Base-by-base conservation (phyloP, 2,329 filamentous ascomycete species). In the Hypoxylon sp. region DNA sequence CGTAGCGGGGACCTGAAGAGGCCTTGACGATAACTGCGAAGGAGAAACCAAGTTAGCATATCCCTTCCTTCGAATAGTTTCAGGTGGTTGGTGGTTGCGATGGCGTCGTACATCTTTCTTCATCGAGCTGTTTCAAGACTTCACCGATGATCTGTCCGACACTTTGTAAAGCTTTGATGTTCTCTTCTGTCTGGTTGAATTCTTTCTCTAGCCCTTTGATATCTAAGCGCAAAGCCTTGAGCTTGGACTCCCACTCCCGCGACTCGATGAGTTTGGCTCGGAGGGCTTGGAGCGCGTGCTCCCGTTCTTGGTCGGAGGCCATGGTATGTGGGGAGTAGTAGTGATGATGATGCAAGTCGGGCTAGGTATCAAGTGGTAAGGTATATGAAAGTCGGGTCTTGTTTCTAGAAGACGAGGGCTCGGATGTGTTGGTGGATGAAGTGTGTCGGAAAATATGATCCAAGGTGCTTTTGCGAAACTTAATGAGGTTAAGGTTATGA, bases 61-160 rank as follows among this genome's bases (percentile, higher is more conserved):
- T 31, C 5, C 9, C 29, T 29, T 31, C 29, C 35, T 17, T 14
- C 1, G 14, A 33, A 42, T 29, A 8, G n/a, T 39, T 37, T 33
- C 39, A 31, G 44, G 35, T 33, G 19, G 5, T 53, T n/a, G 26
- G 19, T 31, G 52, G 37, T 48, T 26, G 29, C 53, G 65, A 19
- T 22, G 65, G 60, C 54, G 84, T 93, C 81, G 44, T 85, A 98
- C 95, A 99, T 91, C 96, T 88, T 86, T 99, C 97, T 77, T 99
- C 96, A 79, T 99, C 96, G 72, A 99, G 88, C 85, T 99, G 97
- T 86, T 99, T 99, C 78, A 99, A 85, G 69, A 99, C 97, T 84
- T 99, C 96, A 76, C 96, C 96, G 81, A 99, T 98, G 82, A 99
- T 99, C 85, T 99, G 96, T 55, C 96, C 96, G 61, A 99, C 96